Evolutionary conservation across 2,329 filamentous ascomycete genomes (phyloP), one percentile per base, ranked within the genome.

Genomic region (Colletotrichum sp.): DNA sequence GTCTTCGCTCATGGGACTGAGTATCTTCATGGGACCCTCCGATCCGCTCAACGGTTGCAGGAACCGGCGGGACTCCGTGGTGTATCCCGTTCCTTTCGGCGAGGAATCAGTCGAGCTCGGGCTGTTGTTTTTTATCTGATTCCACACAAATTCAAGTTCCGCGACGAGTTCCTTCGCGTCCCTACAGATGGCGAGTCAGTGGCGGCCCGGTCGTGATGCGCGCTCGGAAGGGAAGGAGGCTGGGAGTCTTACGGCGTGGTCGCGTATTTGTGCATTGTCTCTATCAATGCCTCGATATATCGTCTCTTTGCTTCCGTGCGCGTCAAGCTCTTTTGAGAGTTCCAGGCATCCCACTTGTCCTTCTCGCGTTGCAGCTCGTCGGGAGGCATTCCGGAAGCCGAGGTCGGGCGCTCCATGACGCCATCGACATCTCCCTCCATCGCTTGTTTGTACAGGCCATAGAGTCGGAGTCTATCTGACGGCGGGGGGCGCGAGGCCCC

Each of bases 81-180:
- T 71, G 32, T 71, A 66, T n/a, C 82, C 84, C 71, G 83, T 84
- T 30, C 86, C 86, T 78, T 89, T 88, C n/a, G 90, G 89, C 3
- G 89, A 91, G 13, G 90, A 89, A 55, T 90, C 83, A 52, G 92
- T 87, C 49, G 93, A 92, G 21, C 91, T 92, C 6, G 93, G 92
- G 13, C 92, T 92, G 81, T 96, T 98, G 80, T 94, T 94, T 85
- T 97, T 98, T 80, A 99, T 96, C 84, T 99, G 97, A 80, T 98
- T 96, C 97, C 97, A 99, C 52, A 99, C 96, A 81, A 99, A 99
- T 86, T 99, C 97, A n/a, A 99, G 91, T 85, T 99, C 97, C 12
- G 93, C 90, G 49, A 99, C 96, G 52, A 99, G 90, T 85, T 98
- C 96, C 76, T 93, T 91, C 9, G 95, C 95, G 83, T 98, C 96